phyloP scores from a whole-genome alignment of 257 asterid genomes.

The Vinca minor region DNA sequence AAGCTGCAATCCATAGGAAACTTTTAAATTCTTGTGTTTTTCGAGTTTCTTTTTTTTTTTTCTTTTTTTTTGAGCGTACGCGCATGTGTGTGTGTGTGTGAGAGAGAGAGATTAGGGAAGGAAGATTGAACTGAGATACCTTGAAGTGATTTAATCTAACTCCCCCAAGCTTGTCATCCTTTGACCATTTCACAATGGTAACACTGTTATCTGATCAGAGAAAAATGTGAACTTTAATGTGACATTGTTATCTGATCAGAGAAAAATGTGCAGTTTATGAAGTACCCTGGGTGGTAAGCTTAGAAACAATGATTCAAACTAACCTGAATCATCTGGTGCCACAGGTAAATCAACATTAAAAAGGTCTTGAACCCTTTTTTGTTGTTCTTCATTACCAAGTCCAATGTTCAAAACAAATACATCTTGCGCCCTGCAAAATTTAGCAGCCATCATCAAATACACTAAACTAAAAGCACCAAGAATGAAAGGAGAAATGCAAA shows the following conservation, averaged over 20 bases:
- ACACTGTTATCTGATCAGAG: constrained; percentile 44
- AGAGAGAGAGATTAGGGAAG: background rate
- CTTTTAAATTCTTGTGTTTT: background rate
- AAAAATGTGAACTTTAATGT: background rate
- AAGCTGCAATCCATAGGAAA: background rate
- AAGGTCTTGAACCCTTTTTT: constrained; percentile 50
- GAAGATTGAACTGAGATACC: constrained; percentile 34
- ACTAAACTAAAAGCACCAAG: constrained; percentile 12
- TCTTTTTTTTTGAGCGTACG: no score
- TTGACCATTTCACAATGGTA: constrained; percentile 55
- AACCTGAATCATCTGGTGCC: constrained; percentile 53
- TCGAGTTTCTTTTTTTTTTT: no score
- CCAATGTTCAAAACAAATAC: constrained; percentile 56
- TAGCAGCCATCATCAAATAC: constrained; percentile 11
- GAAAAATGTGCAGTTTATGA: no score
- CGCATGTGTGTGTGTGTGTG: background rate
- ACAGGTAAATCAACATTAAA: constrained; percentile 45
- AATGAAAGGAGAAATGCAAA: background rate
- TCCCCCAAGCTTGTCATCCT: constrained; percentile 60
- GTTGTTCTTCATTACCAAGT: constrained; percentile 67
- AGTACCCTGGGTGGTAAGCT: background rate
- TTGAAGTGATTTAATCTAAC: constrained; percentile 81
- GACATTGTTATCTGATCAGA: no score
- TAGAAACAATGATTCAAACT: constrained; percentile 19
- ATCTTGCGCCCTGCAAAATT: constrained; percentile 58